Conservation (phyloP, 257 asterid species). For the Leptodermis oblonga region DNA sequence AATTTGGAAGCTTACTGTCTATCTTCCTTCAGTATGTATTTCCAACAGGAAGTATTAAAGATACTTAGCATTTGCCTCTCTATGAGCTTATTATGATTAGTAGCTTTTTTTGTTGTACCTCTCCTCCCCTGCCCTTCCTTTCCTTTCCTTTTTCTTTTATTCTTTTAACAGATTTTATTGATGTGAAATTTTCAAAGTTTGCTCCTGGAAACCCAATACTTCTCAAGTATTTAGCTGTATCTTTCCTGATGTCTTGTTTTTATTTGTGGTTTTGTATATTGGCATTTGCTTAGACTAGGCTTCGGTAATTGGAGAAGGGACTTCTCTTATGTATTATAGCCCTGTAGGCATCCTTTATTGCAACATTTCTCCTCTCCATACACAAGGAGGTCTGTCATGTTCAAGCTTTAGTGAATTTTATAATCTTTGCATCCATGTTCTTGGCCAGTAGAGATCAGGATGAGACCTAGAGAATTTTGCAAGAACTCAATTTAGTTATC, state of each 20-base stretch:
- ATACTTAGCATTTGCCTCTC: background rate
- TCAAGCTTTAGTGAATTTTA: background rate
- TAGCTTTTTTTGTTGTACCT: no score
- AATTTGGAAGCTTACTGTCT: no score
- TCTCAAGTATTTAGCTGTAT: background rate
- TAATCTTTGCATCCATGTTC: background rate
- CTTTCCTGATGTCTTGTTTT: background rate
- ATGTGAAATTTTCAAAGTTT: background rate
- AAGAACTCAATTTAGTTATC: background rate
- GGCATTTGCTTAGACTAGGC: background rate
- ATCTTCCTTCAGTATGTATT: background rate
- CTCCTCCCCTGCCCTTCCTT: no score
- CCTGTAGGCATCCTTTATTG: background rate
- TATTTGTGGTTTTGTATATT: background rate
- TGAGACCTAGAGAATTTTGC: background rate
- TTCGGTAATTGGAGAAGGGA: background rate
- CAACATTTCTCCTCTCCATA: background rate
- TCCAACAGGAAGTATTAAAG: background rate
- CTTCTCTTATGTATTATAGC: background rate
- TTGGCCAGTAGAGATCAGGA: background rate
- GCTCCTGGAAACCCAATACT: background rate
- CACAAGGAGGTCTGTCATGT: background rate
- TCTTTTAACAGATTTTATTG: background rate
- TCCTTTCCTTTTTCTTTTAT: no score
- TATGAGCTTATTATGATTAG: background rate